Conservation (phyloP, 441 rosid genomes). For the Jatropha multifida region DNA sequence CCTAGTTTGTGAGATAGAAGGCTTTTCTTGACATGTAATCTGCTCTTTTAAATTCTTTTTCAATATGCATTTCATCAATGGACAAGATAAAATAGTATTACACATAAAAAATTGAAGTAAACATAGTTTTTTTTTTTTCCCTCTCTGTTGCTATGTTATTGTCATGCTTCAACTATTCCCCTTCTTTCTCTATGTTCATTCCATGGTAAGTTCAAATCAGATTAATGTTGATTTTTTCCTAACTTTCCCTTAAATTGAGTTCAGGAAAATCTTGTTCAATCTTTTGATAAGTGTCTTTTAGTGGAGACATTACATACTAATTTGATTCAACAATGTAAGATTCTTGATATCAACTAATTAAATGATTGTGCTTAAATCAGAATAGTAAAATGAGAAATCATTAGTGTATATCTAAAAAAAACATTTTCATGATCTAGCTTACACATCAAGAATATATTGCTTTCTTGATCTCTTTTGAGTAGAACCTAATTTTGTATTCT, state of each 20-base stretch:
- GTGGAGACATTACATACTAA: background rate
- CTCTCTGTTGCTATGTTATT: background rate
- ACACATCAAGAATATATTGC: background rate
- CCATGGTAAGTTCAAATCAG: background rate
- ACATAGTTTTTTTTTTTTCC: background rate
- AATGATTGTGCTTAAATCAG: background rate
- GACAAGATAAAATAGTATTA: background rate
- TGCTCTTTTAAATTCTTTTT: background rate
- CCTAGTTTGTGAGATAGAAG: background rate
- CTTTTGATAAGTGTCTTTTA: background rate
- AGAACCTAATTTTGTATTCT: background rate
- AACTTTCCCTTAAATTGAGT: background rate
- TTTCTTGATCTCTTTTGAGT: background rate
- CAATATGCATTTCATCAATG: background rate
- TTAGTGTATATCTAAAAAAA: background rate
- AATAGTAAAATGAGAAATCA: background rate
- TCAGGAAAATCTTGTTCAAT: background rate
- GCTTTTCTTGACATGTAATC: background rate
- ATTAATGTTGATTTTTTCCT: background rate
- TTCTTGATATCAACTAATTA: background rate
- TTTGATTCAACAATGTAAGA: background rate
- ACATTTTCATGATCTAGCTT: background rate
- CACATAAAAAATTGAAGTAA: background rate
- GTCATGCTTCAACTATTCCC: background rate
- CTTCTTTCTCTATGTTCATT: conserved; percentile 4